These are phyloP conservation scores for Camellia lanceoleosa DNA, from an alignment of 148 eudicot species.

Conservation along the genomic window DNA sequence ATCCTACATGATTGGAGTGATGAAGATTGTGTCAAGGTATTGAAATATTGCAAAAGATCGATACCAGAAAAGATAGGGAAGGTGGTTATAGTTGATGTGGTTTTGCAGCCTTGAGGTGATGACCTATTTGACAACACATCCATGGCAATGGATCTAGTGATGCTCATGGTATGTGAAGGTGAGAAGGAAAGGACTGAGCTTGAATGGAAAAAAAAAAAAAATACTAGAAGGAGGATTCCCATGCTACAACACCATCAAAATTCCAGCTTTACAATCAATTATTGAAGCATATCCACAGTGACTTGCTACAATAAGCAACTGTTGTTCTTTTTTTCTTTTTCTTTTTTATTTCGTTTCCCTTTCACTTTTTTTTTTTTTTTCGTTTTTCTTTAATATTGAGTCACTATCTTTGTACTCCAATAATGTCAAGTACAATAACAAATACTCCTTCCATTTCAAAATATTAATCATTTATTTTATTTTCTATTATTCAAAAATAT, in stretches of 20 bases:
- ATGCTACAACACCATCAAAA: constrained; percentile 23
- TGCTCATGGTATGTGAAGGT: constrained; percentile 27
- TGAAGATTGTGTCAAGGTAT: constrained; percentile 33
- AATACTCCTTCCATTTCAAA: too few species aligned
- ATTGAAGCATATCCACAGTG: constrained; percentile 19
- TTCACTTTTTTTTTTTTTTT: too few species aligned
- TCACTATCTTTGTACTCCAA: too few species aligned
- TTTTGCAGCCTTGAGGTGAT: constrained; percentile 25
- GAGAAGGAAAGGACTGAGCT: constrained; percentile 38
- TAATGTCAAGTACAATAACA: too few species aligned
- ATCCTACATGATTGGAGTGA: constrained; percentile 47
- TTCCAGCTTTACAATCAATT: constrained; percentile 24
- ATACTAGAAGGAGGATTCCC: constrained; percentile 33
- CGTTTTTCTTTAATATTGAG: too few species aligned
- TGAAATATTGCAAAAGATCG: constrained; percentile 32
- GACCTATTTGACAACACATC: constrained; percentile 23
- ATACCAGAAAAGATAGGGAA: constrained; percentile 31
- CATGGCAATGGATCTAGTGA: constrained; percentile 21
- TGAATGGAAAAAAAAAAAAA: constrained; percentile 19
- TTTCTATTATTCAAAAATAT: too few species aligned
- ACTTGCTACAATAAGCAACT: background rate
- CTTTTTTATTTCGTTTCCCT: too few species aligned
- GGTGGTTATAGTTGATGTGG: constrained; percentile 26
- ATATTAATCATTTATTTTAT: too few species aligned
- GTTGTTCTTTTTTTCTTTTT: too few species aligned